Evolutionary conservation across 2,329 filamentous ascomycete species (phyloP), one percentile per base, ranked within the genome.

Genomic region (Fusarium multiceps): DNA sequence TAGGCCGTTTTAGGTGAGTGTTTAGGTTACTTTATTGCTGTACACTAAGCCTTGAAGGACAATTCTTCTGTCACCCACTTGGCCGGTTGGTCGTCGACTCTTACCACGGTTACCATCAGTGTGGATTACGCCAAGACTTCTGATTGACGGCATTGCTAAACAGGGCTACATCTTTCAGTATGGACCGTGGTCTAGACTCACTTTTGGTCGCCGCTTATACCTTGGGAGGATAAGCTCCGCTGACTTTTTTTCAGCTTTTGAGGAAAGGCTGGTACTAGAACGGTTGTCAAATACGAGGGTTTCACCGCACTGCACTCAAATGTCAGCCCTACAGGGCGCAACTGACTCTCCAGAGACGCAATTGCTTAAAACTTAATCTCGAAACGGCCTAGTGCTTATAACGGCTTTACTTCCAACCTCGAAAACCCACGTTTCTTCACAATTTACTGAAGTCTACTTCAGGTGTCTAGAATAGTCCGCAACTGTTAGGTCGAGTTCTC

Each of bases 71-170:
- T 12, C 11, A 28, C 27, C 11, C 27, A 28, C 27, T 4, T 28
- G 11, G 9, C 13, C 6, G 6, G 20, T 48, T 30, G n/a, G n/a
- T 8, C 4, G n/a, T 12, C 6, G 0, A 37, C 9, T 16, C n/a
- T 7, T 37, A 1, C n/a, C 9, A n/a, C 0, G 4, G 13, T 21
- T 30, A 4, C n/a, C 12, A 30, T 11, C 13, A 2, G 2, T 16
- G 46, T 14, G 12, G 27, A 21, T 30, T 30, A 47, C n/a, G 46
- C 46, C 27, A 48, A 48, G 46, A 12, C 27, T 8, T 21, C 7
- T 2, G 1, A 7, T 14, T 10, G n/a, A 5, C 6, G 14, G 6
- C 11, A 21, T 12, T 12, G 27, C 46, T 48, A 12, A 30, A 30
- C 9, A 7, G 20, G 13, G 46, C 5, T 20, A 48, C 11, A 30